Evolutionary conservation across 768 basidiomycete genomes (phyloP).

Genomic region (Candolleomyces aberdarensis): DNA sequence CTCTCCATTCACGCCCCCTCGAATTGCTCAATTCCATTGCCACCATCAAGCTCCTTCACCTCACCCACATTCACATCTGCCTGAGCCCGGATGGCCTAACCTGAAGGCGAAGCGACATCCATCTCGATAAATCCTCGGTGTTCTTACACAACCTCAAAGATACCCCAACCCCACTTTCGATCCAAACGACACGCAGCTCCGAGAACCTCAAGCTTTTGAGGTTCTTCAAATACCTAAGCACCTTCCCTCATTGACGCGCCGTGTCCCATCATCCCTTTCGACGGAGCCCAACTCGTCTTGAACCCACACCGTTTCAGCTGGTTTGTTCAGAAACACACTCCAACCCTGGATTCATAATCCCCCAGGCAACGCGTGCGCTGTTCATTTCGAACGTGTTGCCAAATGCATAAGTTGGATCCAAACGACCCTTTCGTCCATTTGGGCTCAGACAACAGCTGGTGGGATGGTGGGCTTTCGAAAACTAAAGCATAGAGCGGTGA

Average conservation of each 20-base stretch:
- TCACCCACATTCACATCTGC: conserved; percentile 33
- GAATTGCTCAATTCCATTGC: conserved; percentile 31
- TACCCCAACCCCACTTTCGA: conserved; percentile 33
- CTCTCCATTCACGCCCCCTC: conserved; percentile 39
- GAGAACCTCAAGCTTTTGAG: conserved; percentile 35
- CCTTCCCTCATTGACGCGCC: conserved; percentile 34
- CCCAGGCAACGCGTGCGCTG: conserved; percentile 31
- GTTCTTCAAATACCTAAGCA: conserved; percentile 34
- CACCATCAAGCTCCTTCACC: conserved; percentile 27
- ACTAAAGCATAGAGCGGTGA: conserved; percentile 30
- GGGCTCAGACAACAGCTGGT: conserved; percentile 9
- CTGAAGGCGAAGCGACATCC: conserved; percentile 27
- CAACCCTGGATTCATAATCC: conserved; percentile 31
- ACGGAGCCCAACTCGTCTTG: conserved; percentile 36
- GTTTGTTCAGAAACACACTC: conserved; percentile 36
- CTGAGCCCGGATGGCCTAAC: conserved; percentile 31
- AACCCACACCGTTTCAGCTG: conserved; percentile 28
- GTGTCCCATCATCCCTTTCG: conserved; percentile 41
- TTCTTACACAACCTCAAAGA: conserved; percentile 42
- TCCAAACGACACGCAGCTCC: conserved; percentile 34
- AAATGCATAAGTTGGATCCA: conserved; percentile 39
- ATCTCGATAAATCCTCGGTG: conserved; percentile 39
- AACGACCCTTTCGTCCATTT: conserved; percentile 26
- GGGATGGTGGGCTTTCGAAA: conserved; percentile 17
- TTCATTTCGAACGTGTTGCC: conserved; percentile 15